Conservation (phyloP, 176 grass and related monocot species). For the Canna indica region DNA sequence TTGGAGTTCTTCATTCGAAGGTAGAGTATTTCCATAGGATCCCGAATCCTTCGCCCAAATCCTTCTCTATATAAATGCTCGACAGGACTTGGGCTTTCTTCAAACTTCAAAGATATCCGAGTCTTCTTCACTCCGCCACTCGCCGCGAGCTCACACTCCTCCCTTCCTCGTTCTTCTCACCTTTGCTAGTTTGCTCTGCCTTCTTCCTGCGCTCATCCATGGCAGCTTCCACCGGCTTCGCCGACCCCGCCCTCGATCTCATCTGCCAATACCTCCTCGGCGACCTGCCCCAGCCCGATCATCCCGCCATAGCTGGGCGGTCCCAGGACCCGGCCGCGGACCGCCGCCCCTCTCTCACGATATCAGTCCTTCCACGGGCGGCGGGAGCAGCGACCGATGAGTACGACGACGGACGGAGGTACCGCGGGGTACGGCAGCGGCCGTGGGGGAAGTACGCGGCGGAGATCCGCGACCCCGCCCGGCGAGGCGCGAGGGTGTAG, state of each 20-base stretch:
- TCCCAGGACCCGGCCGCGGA: no score
- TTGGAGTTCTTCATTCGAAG: no score
- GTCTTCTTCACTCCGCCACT: no score
- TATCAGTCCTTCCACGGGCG: not conserved
- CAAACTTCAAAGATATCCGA: no score
- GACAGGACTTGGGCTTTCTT: not conserved
- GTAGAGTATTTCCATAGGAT: not conserved
- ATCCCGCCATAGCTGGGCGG: no score
- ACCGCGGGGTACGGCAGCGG: not conserved
- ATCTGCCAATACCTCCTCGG: slow-evolving; percentile 53
- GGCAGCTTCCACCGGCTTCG: not conserved
- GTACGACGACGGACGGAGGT: not conserved
- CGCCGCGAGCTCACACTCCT: no score
- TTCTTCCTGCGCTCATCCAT: no score
- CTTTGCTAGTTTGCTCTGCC: no score
- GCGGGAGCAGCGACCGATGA: no score
- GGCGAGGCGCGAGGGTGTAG: slow-evolving; percentile 85
- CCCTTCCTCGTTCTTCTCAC: no score
- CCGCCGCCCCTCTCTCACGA: slow-evolving; percentile 17
- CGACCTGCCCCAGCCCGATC: slow-evolving; percentile 18
- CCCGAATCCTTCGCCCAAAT: not conserved
- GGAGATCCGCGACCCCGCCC: slow-evolving; percentile 20
- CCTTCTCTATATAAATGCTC: not conserved
- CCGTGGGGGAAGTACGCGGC: slow-evolving; percentile 5
- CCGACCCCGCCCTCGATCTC: slow-evolving; percentile 20